Percentiles rank a stretch among this genome's conserved stretches.
Evolutionary conservation across 2,329 filamentous ascomycete genomes (phyloP).

Genomic region (Aurifilum marmelostoma): DNA sequence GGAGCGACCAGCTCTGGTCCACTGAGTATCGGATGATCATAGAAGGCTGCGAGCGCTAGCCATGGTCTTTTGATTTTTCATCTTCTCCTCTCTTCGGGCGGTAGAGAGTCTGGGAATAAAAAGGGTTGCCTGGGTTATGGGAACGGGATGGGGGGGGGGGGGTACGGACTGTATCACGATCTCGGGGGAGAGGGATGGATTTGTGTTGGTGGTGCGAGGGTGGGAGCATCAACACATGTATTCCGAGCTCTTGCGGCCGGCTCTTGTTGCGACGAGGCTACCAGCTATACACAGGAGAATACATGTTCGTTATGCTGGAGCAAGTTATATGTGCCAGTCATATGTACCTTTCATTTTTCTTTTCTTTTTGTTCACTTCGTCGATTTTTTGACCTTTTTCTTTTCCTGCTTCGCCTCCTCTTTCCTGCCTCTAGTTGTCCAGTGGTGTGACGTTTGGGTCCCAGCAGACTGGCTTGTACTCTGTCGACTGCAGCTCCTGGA

Average conservation of each 20-base stretch:
- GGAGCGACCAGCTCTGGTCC: neutral
- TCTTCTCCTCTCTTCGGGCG: too few relatives aligned
- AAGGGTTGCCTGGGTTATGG: too few relatives aligned
- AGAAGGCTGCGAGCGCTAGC: neutral
- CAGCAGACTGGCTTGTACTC: conserved; percentile 60
- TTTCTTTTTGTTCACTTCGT: neutral
- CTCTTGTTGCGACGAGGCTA: too few relatives aligned
- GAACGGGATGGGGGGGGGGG: too few relatives aligned
- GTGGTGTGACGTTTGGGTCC: conserved; percentile 56
- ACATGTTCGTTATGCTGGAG: too few relatives aligned
- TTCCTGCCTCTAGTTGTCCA: conserved; percentile 40
- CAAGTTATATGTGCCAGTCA: too few relatives aligned
- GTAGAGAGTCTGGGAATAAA: too few relatives aligned
- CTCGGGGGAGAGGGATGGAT: neutral
- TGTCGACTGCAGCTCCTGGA: conserved; percentile 51
- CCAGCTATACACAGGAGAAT: neutral
- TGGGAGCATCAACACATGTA: neutral
- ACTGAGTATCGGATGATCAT: neutral
- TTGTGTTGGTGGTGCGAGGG: neutral
- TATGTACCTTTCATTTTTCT: neutral
- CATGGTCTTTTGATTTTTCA: too few relatives aligned
- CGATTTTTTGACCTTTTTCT: neutral
- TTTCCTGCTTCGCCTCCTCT: neutral
- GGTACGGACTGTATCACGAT: neutral
- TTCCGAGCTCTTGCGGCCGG: neutral